These are phyloP conservation scores for Aspergillus hancockii DNA, from an alignment of 495 filamentous ascomycete species.

Conservation along the genomic window DNA sequence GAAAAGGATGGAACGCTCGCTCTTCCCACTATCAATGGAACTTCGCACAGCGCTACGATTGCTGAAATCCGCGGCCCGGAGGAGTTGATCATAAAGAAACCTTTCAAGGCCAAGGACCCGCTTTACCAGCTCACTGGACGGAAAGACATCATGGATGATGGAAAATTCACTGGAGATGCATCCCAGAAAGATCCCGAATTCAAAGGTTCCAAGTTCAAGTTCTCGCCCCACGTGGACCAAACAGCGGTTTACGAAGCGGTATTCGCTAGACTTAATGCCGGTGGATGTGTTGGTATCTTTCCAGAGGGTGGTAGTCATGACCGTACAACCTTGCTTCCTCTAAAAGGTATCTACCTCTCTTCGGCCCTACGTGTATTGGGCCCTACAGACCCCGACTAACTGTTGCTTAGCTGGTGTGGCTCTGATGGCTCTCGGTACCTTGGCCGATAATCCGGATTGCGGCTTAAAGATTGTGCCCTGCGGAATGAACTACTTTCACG, in stretches of 20 bases:
- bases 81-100: conserved; percentile 82
- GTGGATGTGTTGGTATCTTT: conserved; percentile 95
- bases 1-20: conserved; percentile 82
- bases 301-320: conserved; percentile 98
- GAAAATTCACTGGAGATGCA: conserved; percentile 51
- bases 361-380: not conserved
- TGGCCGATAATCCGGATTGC: conserved; percentile 85
- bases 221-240: conserved; percentile 93
- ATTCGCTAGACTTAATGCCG: conserved; percentile 73
- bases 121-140: conserved; percentile 78
- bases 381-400: conserved; percentile 6
- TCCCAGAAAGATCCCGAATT: conserved; percentile 49
- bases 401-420: conserved; percentile 77
- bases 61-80: conserved; percentile 75
- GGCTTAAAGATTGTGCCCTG: conserved; percentile 99
- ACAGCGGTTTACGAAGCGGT: conserved; percentile 91
- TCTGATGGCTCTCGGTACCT: conserved; percentile 93
- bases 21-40: conserved; percentile 78
- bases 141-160: conserved; percentile 60
- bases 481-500: conserved; percentile 99
- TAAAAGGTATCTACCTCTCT: conserved; percentile 64
- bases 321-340: conserved; percentile 84
- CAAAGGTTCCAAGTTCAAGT: conserved; percentile 78
- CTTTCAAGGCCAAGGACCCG: conserved; percentile 71
- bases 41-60: conserved; percentile 76